Conservation (phyloP, 1,284 basidiomycete genomes). For the Pyrrhoderma noxium region DNA sequence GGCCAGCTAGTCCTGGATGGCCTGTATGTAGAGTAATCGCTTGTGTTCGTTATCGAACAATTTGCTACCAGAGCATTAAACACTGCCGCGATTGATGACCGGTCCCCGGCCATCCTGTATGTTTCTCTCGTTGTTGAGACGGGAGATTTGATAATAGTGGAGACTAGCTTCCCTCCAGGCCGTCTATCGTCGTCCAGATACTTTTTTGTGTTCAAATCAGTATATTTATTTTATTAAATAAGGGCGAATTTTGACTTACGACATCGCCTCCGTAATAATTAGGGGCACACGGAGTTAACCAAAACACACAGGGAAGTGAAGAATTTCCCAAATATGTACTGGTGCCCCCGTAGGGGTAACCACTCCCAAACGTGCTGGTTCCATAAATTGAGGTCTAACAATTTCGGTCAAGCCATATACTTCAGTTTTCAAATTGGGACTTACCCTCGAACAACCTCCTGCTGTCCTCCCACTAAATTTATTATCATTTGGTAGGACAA, state of each 20-base stretch:
- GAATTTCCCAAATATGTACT: slow-evolving; percentile 7
- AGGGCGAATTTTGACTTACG: slow-evolving; percentile 11
- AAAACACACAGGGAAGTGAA: slow-evolving; percentile 21
- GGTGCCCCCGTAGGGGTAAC: slow-evolving; percentile 16
- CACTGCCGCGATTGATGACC: slow-evolving; percentile 21
- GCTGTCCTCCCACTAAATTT: slow-evolving; percentile 12
- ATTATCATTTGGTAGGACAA: not conserved
- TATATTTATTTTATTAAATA: not conserved
- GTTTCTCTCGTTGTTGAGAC: slow-evolving; percentile 19
- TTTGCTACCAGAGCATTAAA: slow-evolving; percentile 21
- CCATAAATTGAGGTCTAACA: slow-evolving; percentile 15
- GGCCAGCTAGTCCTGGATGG: slow-evolving; percentile 10
- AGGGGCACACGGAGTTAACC: slow-evolving; percentile 19
- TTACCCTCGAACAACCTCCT: slow-evolving; percentile 16
- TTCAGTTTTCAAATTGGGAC: not conserved
- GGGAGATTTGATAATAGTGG: slow-evolving; percentile 14
- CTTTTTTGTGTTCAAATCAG: slow-evolving; percentile 19
- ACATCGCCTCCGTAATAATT: slow-evolving; percentile 23
- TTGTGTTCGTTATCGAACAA: slow-evolving; percentile 18
- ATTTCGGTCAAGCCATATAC: not conserved
- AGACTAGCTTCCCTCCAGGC: slow-evolving; percentile 20
- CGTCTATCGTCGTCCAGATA: slow-evolving; percentile 17
- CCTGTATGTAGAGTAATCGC: slow-evolving; percentile 11
- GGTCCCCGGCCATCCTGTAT: slow-evolving; percentile 24
- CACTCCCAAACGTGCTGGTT: slow-evolving; percentile 15